These are phyloP conservation scores for Kentomonas sorsogonicus DNA, from an alignment of 208 protist genomes.

Conservation along the genomic window DNA sequence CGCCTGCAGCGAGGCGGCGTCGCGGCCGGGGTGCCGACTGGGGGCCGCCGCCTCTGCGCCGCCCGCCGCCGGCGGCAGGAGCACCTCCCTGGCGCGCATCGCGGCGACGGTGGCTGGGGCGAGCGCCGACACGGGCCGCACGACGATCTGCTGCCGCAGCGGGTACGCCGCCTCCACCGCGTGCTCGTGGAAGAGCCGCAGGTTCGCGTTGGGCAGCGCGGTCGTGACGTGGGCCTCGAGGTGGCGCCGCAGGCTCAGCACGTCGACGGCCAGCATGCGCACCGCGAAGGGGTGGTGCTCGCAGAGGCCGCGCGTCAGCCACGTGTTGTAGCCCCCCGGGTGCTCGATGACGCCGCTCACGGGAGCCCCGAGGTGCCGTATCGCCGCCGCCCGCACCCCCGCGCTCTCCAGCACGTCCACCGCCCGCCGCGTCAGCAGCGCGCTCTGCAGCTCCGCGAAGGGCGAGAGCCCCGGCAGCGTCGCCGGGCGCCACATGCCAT, in stretches of 20 bases:
- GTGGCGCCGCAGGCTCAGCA: slow-evolving; percentile 46
- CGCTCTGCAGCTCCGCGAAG: slow-evolving; percentile 67
- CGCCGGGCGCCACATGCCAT: not conserved
- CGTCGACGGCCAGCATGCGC: slow-evolving; percentile 76
- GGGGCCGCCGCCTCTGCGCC: no score
- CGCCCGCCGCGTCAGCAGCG: slow-evolving; percentile 70
- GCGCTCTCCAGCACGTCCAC: slow-evolving; percentile 66
- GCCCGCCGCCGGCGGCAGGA: no score
- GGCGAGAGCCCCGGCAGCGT: slow-evolving; percentile 14
- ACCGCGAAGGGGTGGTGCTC: slow-evolving; percentile 83
- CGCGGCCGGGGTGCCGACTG: no score
- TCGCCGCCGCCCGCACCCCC: slow-evolving; percentile 39
- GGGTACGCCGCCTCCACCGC: slow-evolving; percentile 78
- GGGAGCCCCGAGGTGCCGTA: slow-evolving; percentile 47
- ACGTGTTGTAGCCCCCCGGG: slow-evolving; percentile 80
- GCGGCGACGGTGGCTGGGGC: slow-evolving; percentile 35
- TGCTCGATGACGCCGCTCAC: slow-evolving; percentile 82
- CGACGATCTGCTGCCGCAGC: slow-evolving; percentile 63
- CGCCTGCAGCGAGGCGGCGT: not conserved
- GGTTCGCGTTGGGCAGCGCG: slow-evolving; percentile 40
- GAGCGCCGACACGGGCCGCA: slow-evolving; percentile 43
- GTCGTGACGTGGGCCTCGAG: slow-evolving; percentile 44
- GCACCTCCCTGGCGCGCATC: not conserved
- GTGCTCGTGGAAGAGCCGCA: slow-evolving; percentile 75
- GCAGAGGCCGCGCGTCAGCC: slow-evolving; percentile 64